Evolutionary conservation across 2,329 filamentous ascomycete genomes (phyloP).

Genomic region (Monilinia aucupariae): DNA sequence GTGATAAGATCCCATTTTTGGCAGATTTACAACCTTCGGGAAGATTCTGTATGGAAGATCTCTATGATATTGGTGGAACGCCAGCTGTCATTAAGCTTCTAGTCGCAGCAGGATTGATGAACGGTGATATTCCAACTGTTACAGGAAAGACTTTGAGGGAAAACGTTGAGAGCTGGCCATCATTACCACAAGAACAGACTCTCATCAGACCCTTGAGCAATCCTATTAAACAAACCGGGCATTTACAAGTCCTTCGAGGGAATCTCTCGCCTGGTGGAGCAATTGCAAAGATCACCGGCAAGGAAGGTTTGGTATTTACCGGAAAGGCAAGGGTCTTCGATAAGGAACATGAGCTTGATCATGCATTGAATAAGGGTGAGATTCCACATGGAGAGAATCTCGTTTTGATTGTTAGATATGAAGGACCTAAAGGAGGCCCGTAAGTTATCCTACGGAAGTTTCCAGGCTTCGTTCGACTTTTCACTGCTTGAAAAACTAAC

Average conservation of each 20-base stretch:
- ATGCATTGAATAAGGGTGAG: constrained; percentile 62
- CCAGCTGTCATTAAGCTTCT: constrained; percentile 82
- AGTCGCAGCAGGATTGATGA: constrained; percentile 67
- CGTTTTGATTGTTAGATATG: constrained; percentile 86
- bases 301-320: constrained; percentile 78
- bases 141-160: constrained; percentile 79
- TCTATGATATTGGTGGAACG: constrained; percentile 80
- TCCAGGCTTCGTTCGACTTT: too few species aligned
- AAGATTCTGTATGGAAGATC: constrained; percentile 80
- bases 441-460: background rate
- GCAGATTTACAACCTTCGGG: constrained; percentile 72
- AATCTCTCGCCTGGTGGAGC: constrained; percentile 85
- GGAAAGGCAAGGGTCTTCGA: constrained; percentile 81
- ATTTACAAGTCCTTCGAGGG: constrained; percentile 81
- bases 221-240: constrained; percentile 76
- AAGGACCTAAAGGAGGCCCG: constrained; percentile 87
- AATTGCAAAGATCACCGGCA: constrained; percentile 94
- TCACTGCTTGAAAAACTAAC: background rate
- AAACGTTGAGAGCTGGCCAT: constrained; percentile 73
- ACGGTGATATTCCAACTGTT: constrained; percentile 73
- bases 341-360: constrained; percentile 74
- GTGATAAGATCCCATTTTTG: constrained; percentile 65
- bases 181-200: constrained; percentile 69
- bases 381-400: constrained; percentile 73
- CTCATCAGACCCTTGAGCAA: constrained; percentile 75